These are phyloP conservation scores for Hypholoma fasciculare DNA, from an alignment of 768 basidiomycete genomes.

Conservation along the genomic window DNA sequence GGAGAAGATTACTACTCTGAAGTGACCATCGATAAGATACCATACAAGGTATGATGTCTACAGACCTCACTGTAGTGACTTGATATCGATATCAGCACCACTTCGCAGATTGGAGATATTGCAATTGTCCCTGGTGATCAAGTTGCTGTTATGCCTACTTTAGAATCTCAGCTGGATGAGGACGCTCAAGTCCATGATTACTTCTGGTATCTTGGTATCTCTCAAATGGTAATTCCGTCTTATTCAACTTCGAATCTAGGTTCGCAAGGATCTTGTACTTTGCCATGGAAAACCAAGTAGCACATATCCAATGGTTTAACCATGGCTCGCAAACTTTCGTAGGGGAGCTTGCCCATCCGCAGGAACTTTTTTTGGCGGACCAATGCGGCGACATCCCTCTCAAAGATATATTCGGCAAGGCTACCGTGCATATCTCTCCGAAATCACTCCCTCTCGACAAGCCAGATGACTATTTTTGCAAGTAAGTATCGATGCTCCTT, in stretches of 20 bases:
- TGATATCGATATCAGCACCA: not conserved
- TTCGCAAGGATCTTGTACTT: slow-evolving; percentile 67
- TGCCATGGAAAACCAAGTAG: slow-evolving; percentile 35
- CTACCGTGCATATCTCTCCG: slow-evolving; percentile 38
- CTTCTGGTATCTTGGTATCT: slow-evolving; percentile 53
- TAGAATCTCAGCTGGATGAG: slow-evolving; percentile 27
- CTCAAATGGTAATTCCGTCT: not conserved
- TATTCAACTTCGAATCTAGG: slow-evolving; percentile 37
- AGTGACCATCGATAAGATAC: slow-evolving; percentile 41
- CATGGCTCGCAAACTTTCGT: slow-evolving; percentile 66
- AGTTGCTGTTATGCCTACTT: slow-evolving; percentile 28
- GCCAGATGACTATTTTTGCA: slow-evolving; percentile 54
- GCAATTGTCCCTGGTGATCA: slow-evolving; percentile 44
- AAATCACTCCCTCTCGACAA: slow-evolving; percentile 22
- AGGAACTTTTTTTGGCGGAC: slow-evolving; percentile 65
- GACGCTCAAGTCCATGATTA: slow-evolving; percentile 50
- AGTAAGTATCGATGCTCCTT: slow-evolving; percentile 34
- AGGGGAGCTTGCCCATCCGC: slow-evolving; percentile 56
- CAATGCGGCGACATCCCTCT: slow-evolving; percentile 48
- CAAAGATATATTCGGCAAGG: slow-evolving; percentile 45
- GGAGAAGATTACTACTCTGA: slow-evolving; percentile 36
- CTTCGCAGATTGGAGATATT: slow-evolving; percentile 59
- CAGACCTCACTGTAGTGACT: not conserved
- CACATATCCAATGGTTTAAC: slow-evolving; percentile 76
- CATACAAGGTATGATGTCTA: slow-evolving; percentile 39